Conservation (phyloP, 345 rosid genomes). For the Camelina neglecta region DNA sequence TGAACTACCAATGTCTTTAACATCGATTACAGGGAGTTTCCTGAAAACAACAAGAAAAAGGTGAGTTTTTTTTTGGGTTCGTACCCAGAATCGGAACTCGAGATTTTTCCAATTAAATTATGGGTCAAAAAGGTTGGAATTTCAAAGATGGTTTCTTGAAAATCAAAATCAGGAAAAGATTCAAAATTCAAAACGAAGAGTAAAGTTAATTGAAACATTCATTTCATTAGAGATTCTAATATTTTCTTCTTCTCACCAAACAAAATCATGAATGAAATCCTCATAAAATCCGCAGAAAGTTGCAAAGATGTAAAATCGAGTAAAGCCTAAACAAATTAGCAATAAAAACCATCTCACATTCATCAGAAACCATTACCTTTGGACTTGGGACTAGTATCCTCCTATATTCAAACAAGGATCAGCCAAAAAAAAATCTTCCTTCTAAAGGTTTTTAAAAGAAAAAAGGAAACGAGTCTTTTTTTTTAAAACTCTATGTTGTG, state of each 20-base stretch:
- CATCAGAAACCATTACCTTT: slow-evolving; percentile 20
- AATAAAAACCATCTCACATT: slow-evolving; percentile 7
- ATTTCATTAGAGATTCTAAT: neutral
- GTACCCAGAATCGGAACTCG: slow-evolving; percentile 5
- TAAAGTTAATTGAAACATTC: slow-evolving; percentile 8
- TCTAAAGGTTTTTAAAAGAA: neutral
- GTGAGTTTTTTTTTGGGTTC: neutral
- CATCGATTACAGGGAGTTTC: slow-evolving; percentile 47
- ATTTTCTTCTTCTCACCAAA: neutral
- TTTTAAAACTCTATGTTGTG: neutral
- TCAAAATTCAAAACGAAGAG: slow-evolving; percentile 12
- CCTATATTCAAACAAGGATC: neutral
- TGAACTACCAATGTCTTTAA: slow-evolving; percentile 60
- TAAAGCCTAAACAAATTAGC: neutral
- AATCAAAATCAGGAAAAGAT: slow-evolving; percentile 1
- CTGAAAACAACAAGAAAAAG: slow-evolving; percentile 4
- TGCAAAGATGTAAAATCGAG: neutral
- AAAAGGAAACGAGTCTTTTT: neutral
- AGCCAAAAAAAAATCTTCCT: slow-evolving; percentile 8
- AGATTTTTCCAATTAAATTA: neutral
- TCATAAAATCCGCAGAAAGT: neutral
- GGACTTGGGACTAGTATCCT: too few species aligned
- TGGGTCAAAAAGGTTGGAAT: slow-evolving; percentile 7
- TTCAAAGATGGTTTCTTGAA: neutral
- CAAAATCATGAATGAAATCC: too few species aligned